Base-by-base conservation (phyloP, 1,284 basidiomycete species). In the Fomitopsis schrenkii region DNA sequence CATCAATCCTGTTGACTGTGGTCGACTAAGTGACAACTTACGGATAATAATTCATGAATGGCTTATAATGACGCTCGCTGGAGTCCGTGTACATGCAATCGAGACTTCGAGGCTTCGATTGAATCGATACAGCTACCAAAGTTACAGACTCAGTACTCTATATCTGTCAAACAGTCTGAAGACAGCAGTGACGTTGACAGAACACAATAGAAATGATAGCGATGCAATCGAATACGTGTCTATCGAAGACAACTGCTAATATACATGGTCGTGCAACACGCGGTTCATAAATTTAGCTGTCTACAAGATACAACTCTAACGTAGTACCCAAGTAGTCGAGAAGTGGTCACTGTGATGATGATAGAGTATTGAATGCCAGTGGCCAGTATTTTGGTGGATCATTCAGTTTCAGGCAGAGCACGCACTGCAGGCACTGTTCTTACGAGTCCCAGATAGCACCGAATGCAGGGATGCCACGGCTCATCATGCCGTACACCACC, bases 401-500 rank as follows among this genome's bases (percentile, higher is more conserved):
- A 12, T 10, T 40, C 38, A 40, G 38, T 40, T 8, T 2, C 38
- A 14, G 38, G 26, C 26, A 30, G 45, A 48, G 45, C 5, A 40
- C 33, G 6, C 15, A 38, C 33, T n/a, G 15, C 17, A 38, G 12
- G 19, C 22, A 44, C 2, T 4, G 40, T 56, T 17, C 54, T 70
- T 58, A 76, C 15, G 75, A 77, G 68, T 84, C 83, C 79, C 82
- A 85, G 62, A 84, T 84, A 2, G 83, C 82, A 40, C 83, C 83
- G 62, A 83, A 85, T 0, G 83, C 82, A 15, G 83, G 81, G 55
- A 86, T 82, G 12, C 83, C 83, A 61, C 83, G 71, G 65, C 79
- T 83, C 76, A 79, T 80, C 80, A 83, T 81, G 14, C 82, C 83
- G 66, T 83, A 85, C 15, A 85, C 83, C 12, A 86, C 77, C 70